Conservation (phyloP, 148 eudicot species). For the Rhododendron griersonianum region DNA sequence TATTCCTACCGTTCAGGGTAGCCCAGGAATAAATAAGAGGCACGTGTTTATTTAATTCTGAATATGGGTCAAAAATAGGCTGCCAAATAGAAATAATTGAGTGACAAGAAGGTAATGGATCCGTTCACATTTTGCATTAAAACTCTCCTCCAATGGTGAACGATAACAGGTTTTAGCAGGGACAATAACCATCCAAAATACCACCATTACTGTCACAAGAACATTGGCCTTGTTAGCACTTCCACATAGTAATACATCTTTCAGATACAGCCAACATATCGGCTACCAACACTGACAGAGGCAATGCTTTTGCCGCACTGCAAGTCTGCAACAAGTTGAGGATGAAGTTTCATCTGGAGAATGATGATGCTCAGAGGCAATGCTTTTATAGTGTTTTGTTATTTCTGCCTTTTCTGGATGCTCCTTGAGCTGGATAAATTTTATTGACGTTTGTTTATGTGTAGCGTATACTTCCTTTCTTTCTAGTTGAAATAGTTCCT, state of each 20-base stretch:
- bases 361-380: not conserved
- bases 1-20: not conserved
- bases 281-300: not conserved
- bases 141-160: not conserved
- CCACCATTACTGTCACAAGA: not conserved
- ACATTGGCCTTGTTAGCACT: not conserved
- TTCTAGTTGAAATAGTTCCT: not conserved
- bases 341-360: not conserved
- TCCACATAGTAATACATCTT: not conserved
- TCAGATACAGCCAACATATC: not conserved
- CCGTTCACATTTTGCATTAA: not conserved
- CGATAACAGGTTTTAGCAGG: not conserved
- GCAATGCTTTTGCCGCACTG: not conserved
- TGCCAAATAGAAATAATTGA: not conserved
- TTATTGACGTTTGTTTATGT: not conserved
- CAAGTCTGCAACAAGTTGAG: not conserved
- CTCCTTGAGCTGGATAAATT: not conserved
- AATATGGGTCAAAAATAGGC: not conserved
- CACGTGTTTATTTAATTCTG: not conserved
- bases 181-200: not conserved
- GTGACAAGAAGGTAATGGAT: slow-evolving; percentile 1
- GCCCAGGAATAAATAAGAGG: not conserved
- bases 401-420: not conserved
- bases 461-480: not conserved
- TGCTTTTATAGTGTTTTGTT: not conserved